Percentiles rank a stretch among this genome's conserved stretches.
Conservation (phyloP, 257 asterid species). For the Salvia splendens region DNA sequence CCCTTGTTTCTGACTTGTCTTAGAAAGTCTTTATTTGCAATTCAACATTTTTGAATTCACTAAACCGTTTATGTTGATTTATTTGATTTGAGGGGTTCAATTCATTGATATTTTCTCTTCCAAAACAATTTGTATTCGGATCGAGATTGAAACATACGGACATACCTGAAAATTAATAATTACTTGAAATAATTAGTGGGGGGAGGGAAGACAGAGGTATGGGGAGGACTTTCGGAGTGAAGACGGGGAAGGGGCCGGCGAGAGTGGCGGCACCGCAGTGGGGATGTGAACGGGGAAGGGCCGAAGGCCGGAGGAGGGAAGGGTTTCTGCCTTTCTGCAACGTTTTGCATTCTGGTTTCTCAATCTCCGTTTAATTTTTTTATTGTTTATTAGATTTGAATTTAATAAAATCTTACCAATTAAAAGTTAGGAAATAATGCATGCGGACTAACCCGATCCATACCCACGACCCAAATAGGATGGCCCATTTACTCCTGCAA, state of each 20-base stretch:
- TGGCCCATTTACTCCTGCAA: no score
- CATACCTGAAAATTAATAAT: constrained; percentile 2
- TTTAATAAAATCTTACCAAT: neutral
- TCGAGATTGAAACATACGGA: constrained; percentile 4
- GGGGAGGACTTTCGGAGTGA: neutral
- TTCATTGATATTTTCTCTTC: neutral
- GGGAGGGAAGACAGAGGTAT: neutral
- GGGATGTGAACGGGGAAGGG: constrained; percentile 19
- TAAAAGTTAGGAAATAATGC: neutral
- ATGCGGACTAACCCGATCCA: neutral
- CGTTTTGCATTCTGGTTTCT: constrained; percentile 26
- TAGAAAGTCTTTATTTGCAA: neutral
- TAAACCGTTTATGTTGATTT: neutral
- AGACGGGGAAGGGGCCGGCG: neutral
- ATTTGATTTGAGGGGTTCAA: neutral
- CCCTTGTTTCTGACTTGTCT: neutral
- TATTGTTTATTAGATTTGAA: constrained; percentile 18
- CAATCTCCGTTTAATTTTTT: constrained; percentile 11
- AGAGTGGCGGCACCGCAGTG: constrained; percentile 15
- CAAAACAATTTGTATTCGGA: neutral
- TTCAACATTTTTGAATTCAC: neutral
- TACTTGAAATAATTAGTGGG: neutral
- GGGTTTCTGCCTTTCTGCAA: constrained; percentile 23
- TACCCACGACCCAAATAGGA: neutral
- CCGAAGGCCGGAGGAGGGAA: constrained; percentile 23